These are phyloP conservation scores for Volvox africanus DNA, from an alignment of 139 green algal species.

Conservation along the genomic window DNA sequence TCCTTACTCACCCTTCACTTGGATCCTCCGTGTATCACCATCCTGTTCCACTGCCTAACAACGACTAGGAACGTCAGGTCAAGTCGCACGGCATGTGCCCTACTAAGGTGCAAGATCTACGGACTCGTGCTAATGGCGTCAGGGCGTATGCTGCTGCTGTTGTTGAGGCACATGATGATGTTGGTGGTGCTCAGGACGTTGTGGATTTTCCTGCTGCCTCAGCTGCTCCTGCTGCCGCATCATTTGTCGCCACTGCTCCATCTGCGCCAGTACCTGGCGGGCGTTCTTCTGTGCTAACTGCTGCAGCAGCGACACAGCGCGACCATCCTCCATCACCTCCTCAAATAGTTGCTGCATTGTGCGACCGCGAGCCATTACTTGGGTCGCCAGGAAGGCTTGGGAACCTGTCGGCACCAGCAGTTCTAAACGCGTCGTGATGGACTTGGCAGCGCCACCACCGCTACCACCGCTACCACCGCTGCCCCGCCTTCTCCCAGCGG, in stretches of 20 bases:
- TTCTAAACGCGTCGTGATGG: conserved; percentile 20
- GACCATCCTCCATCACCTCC: conserved; percentile 32
- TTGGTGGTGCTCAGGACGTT: too few species aligned
- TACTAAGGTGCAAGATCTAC: too few species aligned
- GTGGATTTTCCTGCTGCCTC: neutral
- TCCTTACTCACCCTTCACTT: too few species aligned
- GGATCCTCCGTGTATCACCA: too few species aligned
- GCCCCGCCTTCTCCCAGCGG: neutral
- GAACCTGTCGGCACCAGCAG: conserved; percentile 28
- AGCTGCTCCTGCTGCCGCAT: neutral
- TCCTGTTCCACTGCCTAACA: too few species aligned
- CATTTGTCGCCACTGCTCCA: neutral
- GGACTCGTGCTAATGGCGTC: too few species aligned
- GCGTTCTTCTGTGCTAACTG: conserved; percentile 32
- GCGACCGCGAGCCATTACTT: conserved; percentile 32
- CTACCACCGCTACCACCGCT: neutral
- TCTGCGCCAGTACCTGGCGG: neutral
- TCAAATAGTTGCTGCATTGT: conserved; percentile 46
- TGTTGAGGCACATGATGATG: too few species aligned
- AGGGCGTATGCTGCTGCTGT: too few species aligned
- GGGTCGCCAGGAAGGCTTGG: conserved; percentile 32
- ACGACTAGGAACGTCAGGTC: too few species aligned
- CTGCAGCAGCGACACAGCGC: conserved; percentile 45
- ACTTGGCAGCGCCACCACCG: neutral
- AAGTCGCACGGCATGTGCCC: too few species aligned